phyloP scores from a whole-genome alignment of 208 protist genomes.

The Leishmania gerbilli region DNA sequence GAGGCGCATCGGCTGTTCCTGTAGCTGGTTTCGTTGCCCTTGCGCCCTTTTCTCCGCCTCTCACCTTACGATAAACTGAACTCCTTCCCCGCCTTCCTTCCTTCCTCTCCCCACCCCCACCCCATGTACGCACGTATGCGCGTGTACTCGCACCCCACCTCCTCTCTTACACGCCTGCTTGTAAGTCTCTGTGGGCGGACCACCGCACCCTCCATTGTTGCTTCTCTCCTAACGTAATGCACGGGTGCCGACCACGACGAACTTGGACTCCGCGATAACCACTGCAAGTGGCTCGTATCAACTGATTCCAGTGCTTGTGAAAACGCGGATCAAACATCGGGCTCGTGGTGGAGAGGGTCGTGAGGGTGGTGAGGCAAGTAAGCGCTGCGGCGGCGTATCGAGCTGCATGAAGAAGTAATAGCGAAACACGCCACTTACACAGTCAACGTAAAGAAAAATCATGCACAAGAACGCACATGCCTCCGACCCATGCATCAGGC shows the following conservation, averaged over 20 bases:
- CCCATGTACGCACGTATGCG: background rate
- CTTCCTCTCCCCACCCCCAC: too few relatives aligned
- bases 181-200: background rate
- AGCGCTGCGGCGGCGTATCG: background rate
- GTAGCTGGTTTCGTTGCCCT: background rate
- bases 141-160: background rate
- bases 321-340: background rate
- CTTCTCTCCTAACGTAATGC: background rate
- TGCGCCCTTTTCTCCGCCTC: background rate
- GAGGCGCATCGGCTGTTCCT: background rate
- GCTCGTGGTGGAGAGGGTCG: background rate
- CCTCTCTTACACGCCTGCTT: background rate
- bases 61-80: background rate
- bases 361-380: background rate
- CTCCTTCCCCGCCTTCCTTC: background rate
- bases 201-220: background rate
- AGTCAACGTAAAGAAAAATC: background rate
- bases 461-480: background rate
- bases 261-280: background rate
- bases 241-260: background rate
- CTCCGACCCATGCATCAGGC: background rate
- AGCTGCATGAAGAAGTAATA: background rate
- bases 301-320: background rate
- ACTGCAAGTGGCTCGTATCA: background rate
- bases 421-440: background rate